These are phyloP conservation scores for Lepiota subincarnata DNA, from an alignment of 768 basidiomycete species.

Conservation along the genomic window DNA sequence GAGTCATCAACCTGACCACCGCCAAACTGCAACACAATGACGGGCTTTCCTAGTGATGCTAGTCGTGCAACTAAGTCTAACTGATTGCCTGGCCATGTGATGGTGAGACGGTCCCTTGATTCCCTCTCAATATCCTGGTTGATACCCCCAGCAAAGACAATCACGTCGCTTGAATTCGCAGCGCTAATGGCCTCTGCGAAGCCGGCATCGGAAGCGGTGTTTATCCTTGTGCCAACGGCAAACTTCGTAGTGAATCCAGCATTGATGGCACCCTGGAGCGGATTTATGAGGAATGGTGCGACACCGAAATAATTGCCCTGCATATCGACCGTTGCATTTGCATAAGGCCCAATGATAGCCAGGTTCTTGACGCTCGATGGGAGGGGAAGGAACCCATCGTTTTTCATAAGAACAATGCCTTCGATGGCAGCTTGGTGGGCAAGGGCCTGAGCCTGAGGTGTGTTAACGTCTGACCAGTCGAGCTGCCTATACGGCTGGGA, in stretches of 20 bases:
- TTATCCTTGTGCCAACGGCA: constrained; percentile 37
- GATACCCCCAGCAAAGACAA: constrained; percentile 54
- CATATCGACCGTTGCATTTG: constrained; percentile 51
- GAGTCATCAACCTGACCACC: constrained; percentile 53
- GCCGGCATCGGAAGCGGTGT: constrained; percentile 33
- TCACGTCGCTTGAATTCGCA: constrained; percentile 42
- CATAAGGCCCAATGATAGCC: constrained; percentile 58
- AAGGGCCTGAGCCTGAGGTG: constrained; percentile 40
- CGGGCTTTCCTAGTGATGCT: constrained; percentile 42
- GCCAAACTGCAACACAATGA: constrained; percentile 52
- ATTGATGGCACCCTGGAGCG: constrained; percentile 42
- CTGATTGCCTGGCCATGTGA: constrained; percentile 56
- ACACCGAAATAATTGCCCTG: constrained; percentile 55
- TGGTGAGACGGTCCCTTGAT: constrained; percentile 39
- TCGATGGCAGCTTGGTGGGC: constrained; percentile 49
- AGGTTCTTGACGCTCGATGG: constrained; percentile 39
- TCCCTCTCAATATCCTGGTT: constrained; percentile 48
- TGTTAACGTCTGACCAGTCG: constrained; percentile 45
- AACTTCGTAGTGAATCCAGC: constrained; percentile 45
- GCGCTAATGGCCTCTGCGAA: constrained; percentile 51
- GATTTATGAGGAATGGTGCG: constrained; percentile 54
- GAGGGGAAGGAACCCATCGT: constrained; percentile 56
- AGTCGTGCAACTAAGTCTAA: constrained; percentile 45
- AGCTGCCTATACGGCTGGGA: constrained; percentile 49
- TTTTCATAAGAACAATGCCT: constrained; percentile 60